Base-by-base conservation (phyloP, 2,329 filamentous ascomycete genomes). In the Phialocephala sp. region DNA sequence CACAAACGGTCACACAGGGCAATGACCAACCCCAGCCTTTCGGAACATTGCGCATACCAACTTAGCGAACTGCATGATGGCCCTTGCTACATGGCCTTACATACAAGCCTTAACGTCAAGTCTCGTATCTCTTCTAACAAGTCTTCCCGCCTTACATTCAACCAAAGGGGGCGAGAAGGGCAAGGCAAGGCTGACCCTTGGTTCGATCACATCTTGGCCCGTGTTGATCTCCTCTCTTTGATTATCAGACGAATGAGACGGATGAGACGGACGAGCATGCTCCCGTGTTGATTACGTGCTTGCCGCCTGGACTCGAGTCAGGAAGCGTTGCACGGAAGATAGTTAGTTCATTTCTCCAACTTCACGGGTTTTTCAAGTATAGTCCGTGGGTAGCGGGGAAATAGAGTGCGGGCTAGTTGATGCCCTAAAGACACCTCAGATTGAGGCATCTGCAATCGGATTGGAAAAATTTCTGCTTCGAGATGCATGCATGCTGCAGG, bases 1-100 rank as follows among this genome's bases (percentile, higher is more conserved):
- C 55, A 60, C 67, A 69, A 66, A 66, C 67, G 62, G 65, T 66
- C 4, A 65, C 63, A 67, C 63, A 65, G 27, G 24, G 37, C 39
- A 64, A 55, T 60, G 27, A 47, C 37, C 63, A 52, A 65, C 63
- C 63, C 67, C 65, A 18, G 36, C 43, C n/a, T 18, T 56, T 27
- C 66, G 66, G 70, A 50, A 65, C 47, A 41, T 63, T 67, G 62
- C 66, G 65, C 58, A 36, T 39, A 59, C 59, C 57, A 60, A 47
- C 57, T 45, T 50, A 61, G 61, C 59, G 59, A 64, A 60, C 60
- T 62, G 60, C 65, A 62, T 55, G 6, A 54, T 22, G 39, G 52
- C 63, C 68, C 65, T 64, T 41, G 63, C 35, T 63, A 55, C 62
- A 66, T 59, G 37, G 18, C 15, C 54, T 32, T n/a, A 32, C 39